Conservation (phyloP, 2,329 filamentous ascomycete genomes). For the Cladosporium phlei region DNA sequence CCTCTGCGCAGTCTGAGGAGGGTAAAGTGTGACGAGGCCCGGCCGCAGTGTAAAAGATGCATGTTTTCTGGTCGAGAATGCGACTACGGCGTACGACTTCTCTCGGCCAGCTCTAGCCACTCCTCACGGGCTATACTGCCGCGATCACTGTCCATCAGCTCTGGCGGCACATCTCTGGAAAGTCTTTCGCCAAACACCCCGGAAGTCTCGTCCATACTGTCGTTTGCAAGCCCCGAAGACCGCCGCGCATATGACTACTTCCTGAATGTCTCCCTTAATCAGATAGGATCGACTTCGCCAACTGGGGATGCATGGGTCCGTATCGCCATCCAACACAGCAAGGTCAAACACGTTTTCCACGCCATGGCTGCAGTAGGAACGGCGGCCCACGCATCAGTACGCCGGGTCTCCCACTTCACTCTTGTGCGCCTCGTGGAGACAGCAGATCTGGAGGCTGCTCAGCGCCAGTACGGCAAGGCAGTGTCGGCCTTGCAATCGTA, state of each 20-base stretch:
- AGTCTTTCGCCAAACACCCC: not conserved
- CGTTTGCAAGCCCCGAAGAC: not conserved
- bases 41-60: not conserved
- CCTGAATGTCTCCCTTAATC: not conserved
- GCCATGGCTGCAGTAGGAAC: constrained; percentile 4
- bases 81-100: not conserved
- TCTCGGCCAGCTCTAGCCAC: not conserved
- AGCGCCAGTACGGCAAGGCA: constrained; percentile 6
- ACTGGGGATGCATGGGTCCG: not conserved
- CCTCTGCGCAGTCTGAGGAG: not conserved
- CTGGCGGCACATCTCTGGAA: not conserved
- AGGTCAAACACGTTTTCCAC: not conserved
- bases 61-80: not conserved
- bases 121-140: constrained; percentile 2
- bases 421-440: not conserved
- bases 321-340: not conserved
- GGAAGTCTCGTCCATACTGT: not conserved
- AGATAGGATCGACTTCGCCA: constrained; percentile 3
- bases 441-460: not conserved
- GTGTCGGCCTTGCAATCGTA: not conserved
- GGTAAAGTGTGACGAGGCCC: constrained; percentile 3
- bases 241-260: constrained; percentile 4
- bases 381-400: not conserved
- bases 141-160: not conserved
- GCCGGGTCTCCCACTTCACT: not conserved